Conservation (phyloP, 1,139 yeast species). For the Blastobotrys apis region DNA sequence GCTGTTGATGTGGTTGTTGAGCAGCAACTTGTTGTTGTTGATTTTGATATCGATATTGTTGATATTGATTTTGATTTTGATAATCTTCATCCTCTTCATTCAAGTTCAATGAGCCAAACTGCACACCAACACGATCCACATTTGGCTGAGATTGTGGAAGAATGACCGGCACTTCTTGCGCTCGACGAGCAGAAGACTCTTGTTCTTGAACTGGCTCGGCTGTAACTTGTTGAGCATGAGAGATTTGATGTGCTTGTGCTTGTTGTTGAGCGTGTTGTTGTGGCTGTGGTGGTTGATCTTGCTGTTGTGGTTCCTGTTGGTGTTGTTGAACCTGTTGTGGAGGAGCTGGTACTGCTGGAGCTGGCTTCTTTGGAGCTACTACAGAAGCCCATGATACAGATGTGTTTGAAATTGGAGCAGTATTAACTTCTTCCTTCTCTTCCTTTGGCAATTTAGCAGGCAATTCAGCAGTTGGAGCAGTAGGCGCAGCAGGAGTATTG, state of each 20-base stretch:
- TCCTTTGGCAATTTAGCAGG: constrained; percentile 2
- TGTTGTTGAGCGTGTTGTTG: constrained; percentile 9
- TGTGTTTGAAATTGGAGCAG: constrained; percentile 20
- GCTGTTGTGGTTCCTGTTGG: constrained; percentile 8
- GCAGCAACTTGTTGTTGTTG: constrained; percentile 21
- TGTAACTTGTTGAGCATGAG: constrained; percentile 22
- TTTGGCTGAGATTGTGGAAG: constrained; percentile 52
- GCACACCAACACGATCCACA: constrained; percentile 59
- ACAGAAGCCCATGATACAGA: constrained; percentile 41
- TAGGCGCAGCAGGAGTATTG: constrained; percentile 12
- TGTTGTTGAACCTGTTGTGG: constrained; percentile 20
- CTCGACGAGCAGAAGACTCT: constrained; percentile 22
- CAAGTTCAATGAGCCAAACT: constrained; percentile 60
- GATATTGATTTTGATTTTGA: constrained; percentile 23
- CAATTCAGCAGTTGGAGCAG: constrained; percentile 8
- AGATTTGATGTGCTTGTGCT: constrained; percentile 2
- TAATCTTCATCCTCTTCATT: constrained; percentile 31
- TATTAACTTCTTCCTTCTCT: constrained; percentile 16
- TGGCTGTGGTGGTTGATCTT: not conserved
- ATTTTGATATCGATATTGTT: constrained; percentile 19
- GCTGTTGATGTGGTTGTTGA: constrained; percentile 18
- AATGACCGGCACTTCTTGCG: constrained; percentile 52
- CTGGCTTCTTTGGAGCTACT: constrained; percentile 32
- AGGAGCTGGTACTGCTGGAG: constrained; percentile 19
- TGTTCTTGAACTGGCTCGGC: constrained; percentile 20